phyloP scores from a whole-genome alignment of 1,284 basidiomycete genomes.

The Ustilago lituana region DNA sequence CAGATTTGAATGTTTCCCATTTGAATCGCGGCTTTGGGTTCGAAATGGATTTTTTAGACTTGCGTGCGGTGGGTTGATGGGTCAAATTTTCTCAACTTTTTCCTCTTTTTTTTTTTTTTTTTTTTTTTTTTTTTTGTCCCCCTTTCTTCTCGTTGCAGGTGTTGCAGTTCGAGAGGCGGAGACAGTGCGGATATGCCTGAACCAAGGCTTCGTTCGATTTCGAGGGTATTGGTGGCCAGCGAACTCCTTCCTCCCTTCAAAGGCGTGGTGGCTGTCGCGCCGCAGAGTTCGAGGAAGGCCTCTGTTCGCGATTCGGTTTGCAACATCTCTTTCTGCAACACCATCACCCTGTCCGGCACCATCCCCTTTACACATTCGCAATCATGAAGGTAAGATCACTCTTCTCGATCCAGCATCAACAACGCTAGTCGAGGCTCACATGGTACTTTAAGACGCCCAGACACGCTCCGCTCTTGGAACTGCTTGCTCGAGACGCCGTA shows the following conservation, averaged over 20 bases:
- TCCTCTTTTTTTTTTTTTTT: slow-evolving; percentile 4
- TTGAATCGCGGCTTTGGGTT: too few relatives aligned
- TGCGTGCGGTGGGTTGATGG: slow-evolving; percentile 4
- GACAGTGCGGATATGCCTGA: not conserved
- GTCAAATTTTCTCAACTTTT: slow-evolving; percentile 34
- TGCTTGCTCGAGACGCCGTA: too few relatives aligned
- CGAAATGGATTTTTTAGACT: too few relatives aligned
- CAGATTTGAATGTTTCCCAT: too few relatives aligned
- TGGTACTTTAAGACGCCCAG: not conserved
- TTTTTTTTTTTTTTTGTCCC: slow-evolving; percentile 4
- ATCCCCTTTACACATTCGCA: slow-evolving; percentile 17
- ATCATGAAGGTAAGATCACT: slow-evolving; percentile 36
- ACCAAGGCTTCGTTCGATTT: too few relatives aligned
- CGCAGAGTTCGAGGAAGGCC: not conserved
- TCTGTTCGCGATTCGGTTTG: not conserved
- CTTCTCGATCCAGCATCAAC: not conserved
- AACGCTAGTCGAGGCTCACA: not conserved
- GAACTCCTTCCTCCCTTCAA: too few relatives aligned
- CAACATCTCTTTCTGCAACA: not conserved
- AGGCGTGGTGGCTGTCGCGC: not conserved
- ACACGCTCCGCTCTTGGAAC: too few relatives aligned
- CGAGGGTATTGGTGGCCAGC: too few relatives aligned
- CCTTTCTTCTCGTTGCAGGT: not conserved
- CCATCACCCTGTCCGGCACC: slow-evolving; percentile 41
- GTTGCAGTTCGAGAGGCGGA: not conserved